A percentile compares a stretch with the other conserved stretches of the same genome.
Evolutionary conservation across 2,329 filamentous ascomycete species (phyloP).

Genomic region (Colletotrichum sp.): DNA sequence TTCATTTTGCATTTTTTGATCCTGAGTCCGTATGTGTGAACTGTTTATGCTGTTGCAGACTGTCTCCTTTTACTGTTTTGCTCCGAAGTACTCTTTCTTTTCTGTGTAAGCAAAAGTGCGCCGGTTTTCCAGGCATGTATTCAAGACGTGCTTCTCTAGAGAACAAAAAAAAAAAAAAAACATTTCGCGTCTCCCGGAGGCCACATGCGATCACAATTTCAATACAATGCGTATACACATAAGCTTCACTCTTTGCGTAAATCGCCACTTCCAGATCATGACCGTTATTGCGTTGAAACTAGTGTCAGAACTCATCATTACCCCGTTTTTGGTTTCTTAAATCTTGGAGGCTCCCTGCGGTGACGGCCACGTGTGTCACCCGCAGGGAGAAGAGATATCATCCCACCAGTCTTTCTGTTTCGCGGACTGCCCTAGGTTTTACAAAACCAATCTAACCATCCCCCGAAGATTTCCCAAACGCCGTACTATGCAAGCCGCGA

Average conservation of each 20-base stretch:
- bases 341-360: constrained; percentile 1
- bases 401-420: constrained; percentile 15
- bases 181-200: not conserved
- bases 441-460: constrained; percentile 24
- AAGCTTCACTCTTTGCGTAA: not conserved
- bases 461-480: constrained; percentile 35
- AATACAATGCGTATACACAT: not conserved
- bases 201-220: not conserved
- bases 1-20: not conserved
- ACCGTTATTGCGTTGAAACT: constrained; percentile 1
- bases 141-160: not conserved
- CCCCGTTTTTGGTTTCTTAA: constrained; percentile 9
- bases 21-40: too few relatives aligned
- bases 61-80: not conserved
- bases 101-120: not conserved
- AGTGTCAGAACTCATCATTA: constrained; percentile 19
- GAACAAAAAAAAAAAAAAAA: not conserved
- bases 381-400: constrained; percentile 5
- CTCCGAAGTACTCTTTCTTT: not conserved
- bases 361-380: not conserved
- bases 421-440: constrained; percentile 24
- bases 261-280: not conserved
- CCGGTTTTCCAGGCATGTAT: not conserved
- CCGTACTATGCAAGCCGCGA: constrained; percentile 49
- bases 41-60: too few relatives aligned